Evolutionary conservation across 208 protist genomes (phyloP), one percentile per base, ranked within the genome.

Genomic region (Crithidia mellificae): DNA sequence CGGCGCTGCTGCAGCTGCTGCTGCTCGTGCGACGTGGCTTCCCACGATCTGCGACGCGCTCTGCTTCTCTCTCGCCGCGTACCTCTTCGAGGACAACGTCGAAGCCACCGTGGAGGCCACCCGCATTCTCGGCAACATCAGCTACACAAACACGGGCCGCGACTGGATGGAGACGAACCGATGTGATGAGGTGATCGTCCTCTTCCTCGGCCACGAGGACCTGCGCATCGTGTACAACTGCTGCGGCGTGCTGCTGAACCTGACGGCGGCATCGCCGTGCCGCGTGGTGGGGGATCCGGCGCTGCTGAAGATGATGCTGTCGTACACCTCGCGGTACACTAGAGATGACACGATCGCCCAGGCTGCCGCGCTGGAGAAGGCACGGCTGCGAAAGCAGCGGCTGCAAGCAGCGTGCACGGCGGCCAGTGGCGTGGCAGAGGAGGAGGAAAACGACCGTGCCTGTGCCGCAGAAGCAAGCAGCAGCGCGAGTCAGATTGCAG

Each of bases 131-230:
- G 84, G 85, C 39, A 94, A 94, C 71, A 81, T 94, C 41, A 87
- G 84, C 74, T 89, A 83, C 74, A 94, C 85, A 12, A 90, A 87
- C 79, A 70, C 70, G 29, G 88, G 88, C 32, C 80, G 85, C 9
- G 85, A 91, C 66, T 94, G 88, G 86, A 87, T 94, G 76, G 85
- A 94, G 73, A 66, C 55, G 7, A 88, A 92, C 57, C 61, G 57
- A 2, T 94, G 88, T 56, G 88, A 94, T 71, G 88, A 94, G 75
- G 83, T 94, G n/a, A 56, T 83, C 17, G 74, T 91, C 14, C 55
- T 94, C 12, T 92, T 94, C 62, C 77, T 90, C 34, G 85, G 84
- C 1, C 88, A 94, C 58, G 85, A 91, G 62, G 88, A 94, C 63
- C 75, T 87, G 19, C 85, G 88, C 22, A 64, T 94, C 39, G 85